Percentiles rank a stretch among this genome's conserved stretches.
Conservation (phyloP, 140 eudicot genomes). For the Bidens hawaiensis region DNA sequence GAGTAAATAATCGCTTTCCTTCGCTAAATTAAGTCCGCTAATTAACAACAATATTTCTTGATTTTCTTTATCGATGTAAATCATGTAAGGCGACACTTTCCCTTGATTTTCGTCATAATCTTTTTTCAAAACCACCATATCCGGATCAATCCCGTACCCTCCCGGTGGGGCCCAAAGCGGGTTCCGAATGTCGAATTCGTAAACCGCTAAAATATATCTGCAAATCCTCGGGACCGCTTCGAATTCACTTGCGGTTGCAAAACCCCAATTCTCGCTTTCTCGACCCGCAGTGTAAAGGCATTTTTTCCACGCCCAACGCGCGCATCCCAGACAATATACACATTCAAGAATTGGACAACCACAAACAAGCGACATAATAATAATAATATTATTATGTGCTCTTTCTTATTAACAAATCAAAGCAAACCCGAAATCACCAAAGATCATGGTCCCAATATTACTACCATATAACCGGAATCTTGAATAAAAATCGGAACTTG, state of each 20-base stretch:
- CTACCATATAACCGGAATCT: too few species aligned
- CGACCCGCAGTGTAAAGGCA: conserved; percentile 86
- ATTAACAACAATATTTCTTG: conserved; percentile 61
- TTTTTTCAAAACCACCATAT: conserved; percentile 61
- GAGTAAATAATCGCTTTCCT: conserved; percentile 70
- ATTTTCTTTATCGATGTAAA: conserved; percentile 79
- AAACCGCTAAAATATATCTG: conserved; percentile 70
- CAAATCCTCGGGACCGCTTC: conserved; percentile 83
- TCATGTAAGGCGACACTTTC: conserved; percentile 79
- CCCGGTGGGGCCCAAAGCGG: conserved; percentile 95
- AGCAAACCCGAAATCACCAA: neutral
- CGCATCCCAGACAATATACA: conserved; percentile 90
- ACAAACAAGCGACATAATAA: conserved; percentile 80
- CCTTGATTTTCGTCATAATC: conserved; percentile 66
- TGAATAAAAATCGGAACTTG: too few species aligned
- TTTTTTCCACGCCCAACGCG: conserved; percentile 96
- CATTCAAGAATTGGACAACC: conserved; percentile 87
- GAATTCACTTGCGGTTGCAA: conserved; percentile 65
- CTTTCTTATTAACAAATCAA: conserved; percentile 13
- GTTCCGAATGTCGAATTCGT: conserved; percentile 75
- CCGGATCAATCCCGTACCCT: conserved; percentile 84
- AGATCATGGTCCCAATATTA: neutral
- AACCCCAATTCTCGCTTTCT: conserved; percentile 95
- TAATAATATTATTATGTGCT: neutral
- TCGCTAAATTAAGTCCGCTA: conserved; percentile 81